Evolutionary conservation across 1,284 basidiomycete species (phyloP).

Genomic region (Takashimella koratensis): DNA sequence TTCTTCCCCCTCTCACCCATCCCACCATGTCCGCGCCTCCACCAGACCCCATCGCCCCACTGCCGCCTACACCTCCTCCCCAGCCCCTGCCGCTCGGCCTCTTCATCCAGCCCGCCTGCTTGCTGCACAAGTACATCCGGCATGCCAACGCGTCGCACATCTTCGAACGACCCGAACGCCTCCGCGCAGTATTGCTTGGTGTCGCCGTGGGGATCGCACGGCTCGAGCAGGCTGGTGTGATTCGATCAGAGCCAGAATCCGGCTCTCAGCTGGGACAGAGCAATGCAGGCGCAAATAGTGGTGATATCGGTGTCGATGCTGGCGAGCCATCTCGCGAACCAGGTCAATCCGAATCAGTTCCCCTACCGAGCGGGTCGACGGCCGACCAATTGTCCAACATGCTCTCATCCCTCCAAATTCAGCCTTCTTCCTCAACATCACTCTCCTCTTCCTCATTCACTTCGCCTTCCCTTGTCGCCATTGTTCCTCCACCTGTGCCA

Average conservation of each 20-base stretch:
- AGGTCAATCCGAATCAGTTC: too few relatives aligned
- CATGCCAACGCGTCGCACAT: slow-evolving; percentile 66
- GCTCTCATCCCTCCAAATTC: slow-evolving; percentile 33
- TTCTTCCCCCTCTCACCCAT: not conserved
- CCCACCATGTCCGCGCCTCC: not conserved
- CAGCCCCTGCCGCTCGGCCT: slow-evolving; percentile 33
- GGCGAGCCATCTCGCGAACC: not conserved
- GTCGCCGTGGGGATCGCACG: slow-evolving; percentile 71
- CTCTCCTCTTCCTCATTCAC: slow-evolving; percentile 9
- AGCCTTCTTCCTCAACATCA: slow-evolving; percentile 4
- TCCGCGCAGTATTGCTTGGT: slow-evolving; percentile 74
- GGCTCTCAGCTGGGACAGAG: not conserved
- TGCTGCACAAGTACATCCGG: slow-evolving; percentile 70
- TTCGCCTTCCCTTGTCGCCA: slow-evolving; percentile 20
- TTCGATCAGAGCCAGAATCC: not conserved
- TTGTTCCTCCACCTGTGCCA: slow-evolving; percentile 26
- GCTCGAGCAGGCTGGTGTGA: slow-evolving; percentile 52
- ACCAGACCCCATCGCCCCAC: not conserved
- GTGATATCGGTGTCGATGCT: not conserved
- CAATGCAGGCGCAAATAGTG: not conserved
- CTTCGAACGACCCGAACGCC: slow-evolving; percentile 83
- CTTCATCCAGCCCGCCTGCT: slow-evolving; percentile 50
- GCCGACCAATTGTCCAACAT: slow-evolving; percentile 31
- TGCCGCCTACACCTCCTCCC: not conserved
- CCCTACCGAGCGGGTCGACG: not conserved